Evolutionary conservation across 2,329 filamentous ascomycete species (phyloP), one percentile per base, ranked within the genome.

Genomic region (Calonectria ilicicola): DNA sequence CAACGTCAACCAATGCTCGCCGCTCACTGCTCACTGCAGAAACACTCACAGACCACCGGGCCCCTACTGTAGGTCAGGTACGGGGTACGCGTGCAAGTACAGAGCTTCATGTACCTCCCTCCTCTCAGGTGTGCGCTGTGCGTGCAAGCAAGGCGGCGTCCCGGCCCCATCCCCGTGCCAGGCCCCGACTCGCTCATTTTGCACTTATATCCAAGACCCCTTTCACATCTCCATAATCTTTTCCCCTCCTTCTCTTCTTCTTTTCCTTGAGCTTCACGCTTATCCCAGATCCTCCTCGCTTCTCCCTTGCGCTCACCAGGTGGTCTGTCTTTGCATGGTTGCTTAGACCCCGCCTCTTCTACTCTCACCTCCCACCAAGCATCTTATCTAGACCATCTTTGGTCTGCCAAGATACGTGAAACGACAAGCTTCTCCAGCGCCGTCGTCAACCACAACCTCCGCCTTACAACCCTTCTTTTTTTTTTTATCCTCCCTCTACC

Each of bases 161-260:
- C 69, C 51, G 62, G 62, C 62, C 67, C 67, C 68, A 70, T 70
- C 62, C 67, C 62, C 68, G 68, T 70, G 68, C 68, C n/a, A 66
- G 42, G 63, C 69, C 69, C 69, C 66, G 67, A 70, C 64, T 46
- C 42, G 62, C 64, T 66, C 69, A 69, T 69, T 77, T 72, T 71
- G 67, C 74, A 79, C 77, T 79, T 79, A 79, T 75, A 77, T 75
- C 47, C 67, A 74, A 77, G 70, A 69, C 75, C 76, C 76, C 76
- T 67, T 76, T 75, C 74, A 63, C 62, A 74, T 65, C 70, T 56
- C 67, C 72, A 67, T 62, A 40, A 23, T 58, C 60, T 62, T 65
- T 75, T 72, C 44, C 49, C 70, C 58, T 51, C 51, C 40, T 60
- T 72, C 35, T 65, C 58, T 70, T 65, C 66, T 49, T 71, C 58